phyloP scores from a whole-genome alignment of 2,329 filamentous ascomycete genomes.

The Aspergillus brunneoviolaceus region DNA sequence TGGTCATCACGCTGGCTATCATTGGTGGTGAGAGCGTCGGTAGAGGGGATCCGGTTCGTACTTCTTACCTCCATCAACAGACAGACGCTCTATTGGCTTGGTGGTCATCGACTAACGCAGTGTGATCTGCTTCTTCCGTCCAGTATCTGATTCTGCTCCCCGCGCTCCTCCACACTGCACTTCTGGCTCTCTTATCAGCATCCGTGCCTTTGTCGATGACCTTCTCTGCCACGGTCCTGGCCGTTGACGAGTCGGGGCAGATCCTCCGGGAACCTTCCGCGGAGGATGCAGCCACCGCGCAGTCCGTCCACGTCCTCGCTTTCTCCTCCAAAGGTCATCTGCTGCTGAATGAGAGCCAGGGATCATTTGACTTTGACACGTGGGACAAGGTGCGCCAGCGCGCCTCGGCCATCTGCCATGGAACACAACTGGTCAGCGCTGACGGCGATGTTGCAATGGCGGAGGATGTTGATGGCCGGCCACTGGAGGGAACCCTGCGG shows the following conservation, averaged over 20 bases:
- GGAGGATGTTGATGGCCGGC: constrained; percentile 41
- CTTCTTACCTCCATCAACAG: neutral
- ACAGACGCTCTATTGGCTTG: neutral
- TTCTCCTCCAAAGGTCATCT: constrained; percentile 74
- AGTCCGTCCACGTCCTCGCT: constrained; percentile 77
- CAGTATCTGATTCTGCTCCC: constrained; percentile 79
- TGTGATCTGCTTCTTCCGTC: constrained; percentile 1
- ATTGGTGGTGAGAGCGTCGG: constrained; percentile 35
- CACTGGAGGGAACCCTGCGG: constrained; percentile 61
- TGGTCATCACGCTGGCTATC: constrained; percentile 46
- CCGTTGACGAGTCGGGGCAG: constrained; percentile 49
- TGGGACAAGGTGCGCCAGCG: constrained; percentile 71
- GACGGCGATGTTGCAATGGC: constrained; percentile 47
- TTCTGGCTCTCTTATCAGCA: constrained; percentile 77
- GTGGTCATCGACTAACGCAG: constrained; percentile 10
- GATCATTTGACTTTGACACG: constrained; percentile 69
- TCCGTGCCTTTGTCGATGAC: constrained; percentile 76
- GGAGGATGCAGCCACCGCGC: constrained; percentile 60
- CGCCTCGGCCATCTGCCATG: constrained; percentile 66
- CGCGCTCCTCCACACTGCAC: constrained; percentile 74
- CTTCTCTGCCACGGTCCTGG: constrained; percentile 64
- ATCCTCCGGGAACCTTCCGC: constrained; percentile 63
- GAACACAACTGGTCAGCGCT: constrained; percentile 36
- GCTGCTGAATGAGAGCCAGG: constrained; percentile 78
- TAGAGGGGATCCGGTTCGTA: constrained; percentile 41